Base-by-base conservation (phyloP, 805 yeast genomes). In the Candida caryicola region DNA sequence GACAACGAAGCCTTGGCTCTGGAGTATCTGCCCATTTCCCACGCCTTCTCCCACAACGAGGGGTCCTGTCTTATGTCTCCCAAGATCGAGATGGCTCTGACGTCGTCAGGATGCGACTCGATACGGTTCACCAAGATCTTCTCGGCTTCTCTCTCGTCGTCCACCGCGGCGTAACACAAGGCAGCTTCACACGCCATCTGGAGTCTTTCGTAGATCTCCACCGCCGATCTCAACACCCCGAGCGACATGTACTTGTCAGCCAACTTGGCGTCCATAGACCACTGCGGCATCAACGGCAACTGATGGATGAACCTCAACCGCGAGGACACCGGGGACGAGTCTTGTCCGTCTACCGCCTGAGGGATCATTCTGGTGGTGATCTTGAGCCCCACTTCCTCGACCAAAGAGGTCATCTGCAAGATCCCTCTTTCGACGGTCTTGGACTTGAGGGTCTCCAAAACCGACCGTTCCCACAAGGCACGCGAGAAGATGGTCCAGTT, bases 341-440 rank as follows among this genome's bases (percentile, higher is more conserved):
- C 60, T 2, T 50, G 54, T 9, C 52, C 46, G n/a, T 51, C 60
- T 19, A 47, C 49, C 0, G 66, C 62, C 57, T 70, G 45, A 73
- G 85, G 63, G 69, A 77, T 52, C 68, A 66, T 48, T 34, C 80
- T 72, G 6, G 82, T 65, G 37, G 72, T 69, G 36, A 83, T 77
- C 40, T 80, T 76, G 40, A 81, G 73, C 2, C 91, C 95, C 17
- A 88, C 68, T 57, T 90, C 96, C 54, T 89, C 96, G 18, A 90
- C 93, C 30, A 93, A 67, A 3, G 95, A 82, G 38, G 90, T 91
- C 82, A 93, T 81, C 62, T 93, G 99, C 36, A 93, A 69, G 4
- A 90, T 81, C 35, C 98, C 98, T 57, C 99, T 76, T 63, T 93
- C 98, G 17, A 91, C 82, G 1, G 97, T 91, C 55, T 85, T 81